phyloP scores from a whole-genome alignment of 495 filamentous ascomycete species.

The Neurospora terricola region DNA sequence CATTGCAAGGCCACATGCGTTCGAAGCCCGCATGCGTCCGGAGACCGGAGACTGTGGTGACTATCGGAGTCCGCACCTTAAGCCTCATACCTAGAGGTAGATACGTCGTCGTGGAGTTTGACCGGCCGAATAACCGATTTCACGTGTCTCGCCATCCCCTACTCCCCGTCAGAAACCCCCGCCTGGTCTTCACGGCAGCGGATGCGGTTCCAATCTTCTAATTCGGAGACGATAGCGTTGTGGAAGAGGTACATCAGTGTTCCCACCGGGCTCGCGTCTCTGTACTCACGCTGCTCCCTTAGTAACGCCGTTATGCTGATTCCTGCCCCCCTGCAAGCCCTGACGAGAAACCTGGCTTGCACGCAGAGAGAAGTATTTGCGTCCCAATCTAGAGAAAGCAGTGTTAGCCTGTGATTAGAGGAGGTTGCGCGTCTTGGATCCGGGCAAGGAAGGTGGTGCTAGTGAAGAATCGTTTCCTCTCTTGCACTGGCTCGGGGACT shows the following conservation, averaged over 20 bases:
- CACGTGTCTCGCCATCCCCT: not conserved
- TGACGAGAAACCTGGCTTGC: not conserved
- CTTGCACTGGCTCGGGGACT: not conserved
- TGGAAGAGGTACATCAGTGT: not conserved
- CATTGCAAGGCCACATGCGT: not conserved
- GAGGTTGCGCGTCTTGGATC: not conserved
- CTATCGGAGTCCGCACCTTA: not conserved
- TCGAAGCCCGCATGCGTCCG: not conserved
- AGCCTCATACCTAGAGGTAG: not conserved
- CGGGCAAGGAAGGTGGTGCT: not conserved
- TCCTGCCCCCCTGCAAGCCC: not conserved
- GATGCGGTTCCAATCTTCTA: not conserved
- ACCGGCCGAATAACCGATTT: not conserved
- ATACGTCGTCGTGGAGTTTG: not conserved
- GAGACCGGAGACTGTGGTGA: not conserved
- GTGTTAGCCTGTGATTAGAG: not conserved
- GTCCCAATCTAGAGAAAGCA: not conserved
- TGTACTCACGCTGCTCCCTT: not conserved
- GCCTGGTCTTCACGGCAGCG: not conserved
- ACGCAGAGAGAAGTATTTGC: not conserved
- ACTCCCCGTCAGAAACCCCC: not conserved
- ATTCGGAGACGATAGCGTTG: not conserved
- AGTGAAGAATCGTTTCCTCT: not conserved
- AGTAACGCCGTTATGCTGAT: not conserved
- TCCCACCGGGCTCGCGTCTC: not conserved